Conservation (phyloP, 768 basidiomycete species). For the Candolleomyces aberdarensis region DNA sequence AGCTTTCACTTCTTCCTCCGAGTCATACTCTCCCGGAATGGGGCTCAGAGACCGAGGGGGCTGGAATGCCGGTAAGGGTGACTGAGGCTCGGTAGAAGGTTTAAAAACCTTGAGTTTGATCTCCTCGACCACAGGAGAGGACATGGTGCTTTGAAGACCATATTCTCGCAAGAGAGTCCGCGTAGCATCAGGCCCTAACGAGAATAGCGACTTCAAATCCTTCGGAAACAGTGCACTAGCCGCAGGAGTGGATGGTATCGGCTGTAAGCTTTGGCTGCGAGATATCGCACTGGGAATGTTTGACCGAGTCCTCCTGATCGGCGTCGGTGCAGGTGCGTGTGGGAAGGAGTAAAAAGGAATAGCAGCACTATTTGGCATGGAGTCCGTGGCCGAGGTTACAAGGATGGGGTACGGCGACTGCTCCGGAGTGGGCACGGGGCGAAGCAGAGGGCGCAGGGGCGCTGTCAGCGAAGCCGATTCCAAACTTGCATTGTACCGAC, state of each 20-base stretch:
- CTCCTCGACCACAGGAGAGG: conserved; percentile 25
- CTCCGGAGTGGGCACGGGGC: conserved; percentile 45
- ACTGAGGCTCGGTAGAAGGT: conserved; percentile 1
- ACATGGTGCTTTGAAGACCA: conserved; percentile 31
- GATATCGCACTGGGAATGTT: conserved; percentile 7
- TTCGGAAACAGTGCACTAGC: conserved; percentile 20
- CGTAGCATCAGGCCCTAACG: conserved; percentile 38
- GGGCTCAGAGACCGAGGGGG: conserved; percentile 2
- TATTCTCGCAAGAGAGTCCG: conserved; percentile 42
- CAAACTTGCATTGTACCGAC: conserved; percentile 39
- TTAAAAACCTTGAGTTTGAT: conserved; percentile 9
- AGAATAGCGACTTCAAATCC: conserved; percentile 42
- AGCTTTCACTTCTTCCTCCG: conserved; percentile 18
- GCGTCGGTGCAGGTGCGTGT: conserved; percentile 25
- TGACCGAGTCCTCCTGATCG: conserved; percentile 19
- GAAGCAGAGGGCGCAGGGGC: conserved; percentile 47
- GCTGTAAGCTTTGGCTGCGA: conserved; percentile 2
- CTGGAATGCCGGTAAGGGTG: conserved; percentile 6
- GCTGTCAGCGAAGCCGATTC: conserved; percentile 31
- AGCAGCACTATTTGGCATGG: conserved; percentile 13
- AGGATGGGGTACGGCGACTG: conserved; percentile 38
- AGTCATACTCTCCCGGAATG: conserved; percentile 9
- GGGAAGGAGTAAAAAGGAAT: conserved; percentile 28
- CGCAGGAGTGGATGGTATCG: conserved; percentile 15
- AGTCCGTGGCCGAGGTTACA: conserved; percentile 14